Base-by-base conservation (phyloP, 1,284 basidiomycete species). In the Ceratobasidium sp. region DNA sequence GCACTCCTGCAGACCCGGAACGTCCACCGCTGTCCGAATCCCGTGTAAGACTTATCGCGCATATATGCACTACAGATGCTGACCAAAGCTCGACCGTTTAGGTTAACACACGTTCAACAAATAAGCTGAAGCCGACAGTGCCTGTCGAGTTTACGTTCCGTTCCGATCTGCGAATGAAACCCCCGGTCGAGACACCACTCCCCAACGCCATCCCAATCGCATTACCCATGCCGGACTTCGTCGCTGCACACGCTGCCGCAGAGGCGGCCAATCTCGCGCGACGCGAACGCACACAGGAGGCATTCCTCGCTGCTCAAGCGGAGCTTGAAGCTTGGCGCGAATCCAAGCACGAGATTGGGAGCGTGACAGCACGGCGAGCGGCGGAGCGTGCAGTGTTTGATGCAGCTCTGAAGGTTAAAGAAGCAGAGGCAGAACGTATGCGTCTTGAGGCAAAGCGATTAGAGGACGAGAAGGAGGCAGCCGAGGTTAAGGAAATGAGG, bases 341-440 rank as follows among this genome's bases (percentile, higher is more conserved):
- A 40, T 66, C 73, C 15, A 76, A 76, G 53, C 26, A 66, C 12
- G 63, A 39, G 33, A 76, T 76, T 56, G 73, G 73, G 51, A 39
- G 73, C 44, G 73, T 67, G 51, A 76, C 73, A 12, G 73, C 73
- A 39, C 44, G 73, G 18, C 73, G 73, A 23, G 73, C 73, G 13
- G 73, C 73, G 4, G 73, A 76, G 51, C 61, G 73, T n/a, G 73
- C 73, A 20, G 73, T 76, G 20, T 76, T 76, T 49, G 73, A 76
- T 28, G 73, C 73, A 23, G 73, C 73, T 40, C 55, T 76, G 73
- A 76, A 46, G 26, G 73, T 76, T 13, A 76, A 76, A 23, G 73
- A 76, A 28, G 73, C 73, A 1, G 73, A 76, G 42, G 63, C 73
- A 9, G 73, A 76, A 56, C 61, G 73, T 2, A 20, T 66, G 46